A percentile compares a stretch with the other conserved stretches of the same genome.
These are phyloP conservation scores for Aurifilum marmelostoma DNA, from an alignment of 2,329 filamentous ascomycete species.

Conservation along the genomic window DNA sequence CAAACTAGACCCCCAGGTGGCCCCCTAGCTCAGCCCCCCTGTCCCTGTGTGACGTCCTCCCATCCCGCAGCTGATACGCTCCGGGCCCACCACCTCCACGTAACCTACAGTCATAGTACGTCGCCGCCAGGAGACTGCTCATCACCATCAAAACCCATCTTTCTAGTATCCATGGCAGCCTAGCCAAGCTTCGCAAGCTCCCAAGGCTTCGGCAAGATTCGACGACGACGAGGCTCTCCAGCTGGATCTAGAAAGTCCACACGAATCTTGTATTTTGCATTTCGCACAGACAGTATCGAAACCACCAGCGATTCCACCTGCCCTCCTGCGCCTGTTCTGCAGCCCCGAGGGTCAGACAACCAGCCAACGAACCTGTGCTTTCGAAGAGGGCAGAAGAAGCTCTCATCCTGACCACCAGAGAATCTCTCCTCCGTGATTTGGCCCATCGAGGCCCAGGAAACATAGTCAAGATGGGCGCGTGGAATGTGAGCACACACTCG, in stretches of 20 bases:
- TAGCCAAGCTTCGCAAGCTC: conserved; percentile 15
- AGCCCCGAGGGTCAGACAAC: neutral
- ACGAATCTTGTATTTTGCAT: neutral
- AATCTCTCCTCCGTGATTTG: neutral
- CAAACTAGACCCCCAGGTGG: neutral
- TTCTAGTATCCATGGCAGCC: conserved; percentile 17
- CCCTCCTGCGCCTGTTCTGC: neutral
- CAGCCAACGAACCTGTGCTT: conserved; percentile 5
- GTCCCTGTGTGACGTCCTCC: conserved; percentile 26
- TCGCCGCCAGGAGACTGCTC: conserved; percentile 8
- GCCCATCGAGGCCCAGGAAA: neutral
- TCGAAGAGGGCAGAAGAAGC: neutral
- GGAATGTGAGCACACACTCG: conserved; percentile 30
- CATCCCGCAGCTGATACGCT: conserved; percentile 22
- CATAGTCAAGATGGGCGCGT: conserved; percentile 28
- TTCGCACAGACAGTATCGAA: neutral
- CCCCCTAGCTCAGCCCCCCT: conserved; percentile 2
- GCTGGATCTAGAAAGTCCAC: neutral
- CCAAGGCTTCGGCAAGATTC: neutral
- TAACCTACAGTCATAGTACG: conserved; percentile 14
- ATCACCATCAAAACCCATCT: neutral
- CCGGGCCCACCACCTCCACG: conserved; percentile 26
- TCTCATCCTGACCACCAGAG: neutral
- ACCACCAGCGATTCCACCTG: neutral
- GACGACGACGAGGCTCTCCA: neutral